Evolutionary conservation across 2,329 filamentous ascomycete genomes (phyloP).

Genomic region (Dothidotthia symphoricarpi): DNA sequence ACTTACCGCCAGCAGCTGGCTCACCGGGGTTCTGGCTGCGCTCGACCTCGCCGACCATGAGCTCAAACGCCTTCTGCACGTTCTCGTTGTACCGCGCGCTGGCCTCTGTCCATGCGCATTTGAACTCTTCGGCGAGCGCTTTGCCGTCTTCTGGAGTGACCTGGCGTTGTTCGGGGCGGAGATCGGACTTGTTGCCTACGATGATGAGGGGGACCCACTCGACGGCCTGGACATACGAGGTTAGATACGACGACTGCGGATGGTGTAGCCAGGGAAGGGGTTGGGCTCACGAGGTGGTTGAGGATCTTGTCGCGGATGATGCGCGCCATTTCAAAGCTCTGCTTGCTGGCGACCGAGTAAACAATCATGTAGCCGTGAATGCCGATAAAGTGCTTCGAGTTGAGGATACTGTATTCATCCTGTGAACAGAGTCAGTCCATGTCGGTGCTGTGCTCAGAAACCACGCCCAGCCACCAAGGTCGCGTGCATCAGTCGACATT

Average conservation of each 20-base stretch:
- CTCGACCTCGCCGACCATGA: conserved; percentile 92
- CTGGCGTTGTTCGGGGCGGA: conserved; percentile 89
- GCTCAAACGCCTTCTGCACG: conserved; percentile 86
- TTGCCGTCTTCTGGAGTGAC: conserved; percentile 83
- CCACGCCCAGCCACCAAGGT: conserved; percentile 1
- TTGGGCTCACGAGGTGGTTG: conserved; percentile 81
- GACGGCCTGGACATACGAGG: conserved; percentile 62
- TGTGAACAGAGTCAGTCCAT: too few relatives aligned
- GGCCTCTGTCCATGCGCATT: conserved; percentile 92
- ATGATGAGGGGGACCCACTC: conserved; percentile 91
- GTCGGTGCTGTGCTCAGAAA: too few relatives aligned
- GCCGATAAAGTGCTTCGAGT: conserved; percentile 98
- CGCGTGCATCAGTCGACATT: background rate
- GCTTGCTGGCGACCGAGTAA: conserved; percentile 91
- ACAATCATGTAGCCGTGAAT: conserved; percentile 99
- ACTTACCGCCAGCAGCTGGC: conserved; percentile 77
- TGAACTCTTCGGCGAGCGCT: conserved; percentile 79
- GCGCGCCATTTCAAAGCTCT: conserved; percentile 95
- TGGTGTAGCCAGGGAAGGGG: conserved; percentile 1
- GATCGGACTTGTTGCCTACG: conserved; percentile 95
- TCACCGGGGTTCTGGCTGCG: conserved; percentile 89
- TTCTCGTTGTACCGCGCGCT: conserved; percentile 94
- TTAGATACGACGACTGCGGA: conserved; percentile 2
- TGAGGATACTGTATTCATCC: conserved; percentile 98
- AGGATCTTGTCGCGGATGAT: conserved; percentile 97